These are phyloP conservation scores for Corymbia citriodora DNA, from an alignment of 441 rosid species.

Conservation along the genomic window DNA sequence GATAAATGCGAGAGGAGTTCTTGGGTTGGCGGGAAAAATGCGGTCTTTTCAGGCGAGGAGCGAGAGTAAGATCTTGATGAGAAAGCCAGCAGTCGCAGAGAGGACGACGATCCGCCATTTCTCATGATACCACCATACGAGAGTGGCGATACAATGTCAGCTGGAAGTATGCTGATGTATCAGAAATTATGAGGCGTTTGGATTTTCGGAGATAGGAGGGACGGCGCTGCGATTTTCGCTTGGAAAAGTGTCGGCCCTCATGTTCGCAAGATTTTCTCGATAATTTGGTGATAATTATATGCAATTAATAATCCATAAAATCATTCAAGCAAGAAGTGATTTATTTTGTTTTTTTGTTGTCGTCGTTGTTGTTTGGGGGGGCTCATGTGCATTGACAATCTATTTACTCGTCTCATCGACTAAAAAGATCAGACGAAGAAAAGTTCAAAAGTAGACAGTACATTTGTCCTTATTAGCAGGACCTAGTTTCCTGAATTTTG, in stretches of 20 bases:
- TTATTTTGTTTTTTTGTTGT: neutral
- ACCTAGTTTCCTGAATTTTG: neutral
- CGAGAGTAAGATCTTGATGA: neutral
- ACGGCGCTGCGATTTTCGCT: neutral
- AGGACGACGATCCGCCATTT: neutral
- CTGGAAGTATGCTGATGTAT: neutral
- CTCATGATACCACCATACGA: neutral
- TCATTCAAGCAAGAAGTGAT: neutral
- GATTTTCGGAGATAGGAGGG: neutral
- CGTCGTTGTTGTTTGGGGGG: neutral
- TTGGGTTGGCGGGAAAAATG: conserved; percentile 4
- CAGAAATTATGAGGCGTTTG: neutral
- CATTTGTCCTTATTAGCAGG: neutral
- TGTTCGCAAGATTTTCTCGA: neutral
- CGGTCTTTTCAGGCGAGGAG: neutral
- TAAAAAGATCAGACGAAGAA: neutral
- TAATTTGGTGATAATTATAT: neutral
- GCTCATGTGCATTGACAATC: neutral
- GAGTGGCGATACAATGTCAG: neutral
- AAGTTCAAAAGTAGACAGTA: neutral
- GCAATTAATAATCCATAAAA: neutral
- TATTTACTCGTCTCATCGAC: too few relatives aligned
- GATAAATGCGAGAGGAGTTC: conserved; percentile 5
- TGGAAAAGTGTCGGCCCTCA: neutral
- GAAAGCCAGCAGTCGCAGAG: neutral